A percentile compares a stretch with the other conserved stretches of the same genome.
phyloP scores from a whole-genome alignment of 2,329 filamentous ascomycete genomes.

The Penicillium sp. region DNA sequence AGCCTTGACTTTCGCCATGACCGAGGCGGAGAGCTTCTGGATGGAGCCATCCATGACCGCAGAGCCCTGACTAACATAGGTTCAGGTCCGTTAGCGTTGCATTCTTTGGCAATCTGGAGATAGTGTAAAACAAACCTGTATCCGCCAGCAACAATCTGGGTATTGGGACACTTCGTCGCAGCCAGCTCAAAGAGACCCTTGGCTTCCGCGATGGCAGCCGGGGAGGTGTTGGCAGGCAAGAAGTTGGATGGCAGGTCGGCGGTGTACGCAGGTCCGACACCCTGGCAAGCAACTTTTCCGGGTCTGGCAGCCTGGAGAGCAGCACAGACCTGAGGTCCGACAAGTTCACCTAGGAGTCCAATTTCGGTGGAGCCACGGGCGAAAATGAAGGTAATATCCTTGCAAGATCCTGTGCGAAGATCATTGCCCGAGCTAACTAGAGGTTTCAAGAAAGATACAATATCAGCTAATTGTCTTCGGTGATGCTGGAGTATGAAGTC shows the following conservation, averaged over 20 bases:
- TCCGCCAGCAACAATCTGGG: slow-evolving; percentile 46
- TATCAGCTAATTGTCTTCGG: not conserved
- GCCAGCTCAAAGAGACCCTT: slow-evolving; percentile 38
- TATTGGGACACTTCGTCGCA: slow-evolving; percentile 46
- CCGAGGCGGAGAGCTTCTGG: slow-evolving; percentile 27
- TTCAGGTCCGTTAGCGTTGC: not conserved
- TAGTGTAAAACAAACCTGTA: slow-evolving; percentile 34
- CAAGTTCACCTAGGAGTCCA: slow-evolving; percentile 37
- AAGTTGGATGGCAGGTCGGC: slow-evolving; percentile 39
- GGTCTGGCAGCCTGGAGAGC: slow-evolving; percentile 16
- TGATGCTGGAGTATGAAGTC: not conserved
- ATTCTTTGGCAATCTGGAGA: not conserved
- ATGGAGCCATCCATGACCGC: slow-evolving; percentile 46
- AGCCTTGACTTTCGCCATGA: slow-evolving; percentile 33
- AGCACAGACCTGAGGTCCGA: slow-evolving; percentile 31
- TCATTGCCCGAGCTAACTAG: slow-evolving; percentile 29
- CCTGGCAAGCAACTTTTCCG: slow-evolving; percentile 41
- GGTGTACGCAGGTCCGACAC: slow-evolving; percentile 44
- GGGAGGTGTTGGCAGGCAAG: slow-evolving; percentile 39
- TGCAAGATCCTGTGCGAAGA: slow-evolving; percentile 36
- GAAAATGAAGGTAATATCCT: slow-evolving; percentile 40
- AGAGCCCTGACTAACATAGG: slow-evolving; percentile 37
- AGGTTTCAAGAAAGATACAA: not conserved
- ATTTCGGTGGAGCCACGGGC: slow-evolving; percentile 36
- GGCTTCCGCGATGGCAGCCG: slow-evolving; percentile 39